A percentile compares a stretch with the other conserved stretches of the same genome.
These are phyloP conservation scores for Aureobasidium leucospermi DNA, from an alignment of 2,329 filamentous ascomycete genomes.

Conservation along the genomic window DNA sequence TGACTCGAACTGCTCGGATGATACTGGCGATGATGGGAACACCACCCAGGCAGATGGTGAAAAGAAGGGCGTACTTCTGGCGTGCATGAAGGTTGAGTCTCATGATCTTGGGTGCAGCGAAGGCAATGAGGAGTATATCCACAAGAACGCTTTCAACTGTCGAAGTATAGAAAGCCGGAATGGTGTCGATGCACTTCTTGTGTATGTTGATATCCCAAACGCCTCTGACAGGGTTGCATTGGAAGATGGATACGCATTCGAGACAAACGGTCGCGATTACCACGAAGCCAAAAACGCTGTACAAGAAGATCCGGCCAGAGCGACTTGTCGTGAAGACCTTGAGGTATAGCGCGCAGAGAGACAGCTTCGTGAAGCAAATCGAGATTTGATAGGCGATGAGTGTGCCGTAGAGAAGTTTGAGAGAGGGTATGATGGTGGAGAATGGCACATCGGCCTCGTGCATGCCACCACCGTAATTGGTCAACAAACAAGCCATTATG, in stretches of 20 bases:
- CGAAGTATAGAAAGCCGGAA: conserved; percentile 8
- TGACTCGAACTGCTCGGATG: conserved; percentile 1
- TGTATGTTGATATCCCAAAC: conserved; percentile 2
- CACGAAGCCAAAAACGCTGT: background rate
- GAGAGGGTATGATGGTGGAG: background rate
- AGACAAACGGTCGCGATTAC: background rate
- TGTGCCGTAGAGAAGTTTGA: conserved; percentile 1
- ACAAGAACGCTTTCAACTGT: background rate
- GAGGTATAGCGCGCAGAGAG: conserved; percentile 5
- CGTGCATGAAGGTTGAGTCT: background rate
- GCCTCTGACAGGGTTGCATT: background rate
- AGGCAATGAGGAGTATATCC: conserved; percentile 4
- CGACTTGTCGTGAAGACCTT: conserved; percentile 6
- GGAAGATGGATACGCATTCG: conserved; percentile 7
- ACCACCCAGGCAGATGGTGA: background rate
- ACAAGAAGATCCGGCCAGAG: background rate
- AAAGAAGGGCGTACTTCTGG: conserved; percentile 2
- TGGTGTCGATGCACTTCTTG: conserved; percentile 3
- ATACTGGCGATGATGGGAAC: conserved; percentile 7
- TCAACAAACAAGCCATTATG: conserved; percentile 6
- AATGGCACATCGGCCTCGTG: background rate
- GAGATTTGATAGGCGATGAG: conserved; percentile 5
- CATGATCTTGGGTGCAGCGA: conserved; percentile 7
- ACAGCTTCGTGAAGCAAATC: conserved; percentile 8
- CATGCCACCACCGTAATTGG: background rate